These are phyloP conservation scores for Pythium brassicae DNA, from an alignment of 352 stramenopile genomes.

Conservation along the genomic window DNA sequence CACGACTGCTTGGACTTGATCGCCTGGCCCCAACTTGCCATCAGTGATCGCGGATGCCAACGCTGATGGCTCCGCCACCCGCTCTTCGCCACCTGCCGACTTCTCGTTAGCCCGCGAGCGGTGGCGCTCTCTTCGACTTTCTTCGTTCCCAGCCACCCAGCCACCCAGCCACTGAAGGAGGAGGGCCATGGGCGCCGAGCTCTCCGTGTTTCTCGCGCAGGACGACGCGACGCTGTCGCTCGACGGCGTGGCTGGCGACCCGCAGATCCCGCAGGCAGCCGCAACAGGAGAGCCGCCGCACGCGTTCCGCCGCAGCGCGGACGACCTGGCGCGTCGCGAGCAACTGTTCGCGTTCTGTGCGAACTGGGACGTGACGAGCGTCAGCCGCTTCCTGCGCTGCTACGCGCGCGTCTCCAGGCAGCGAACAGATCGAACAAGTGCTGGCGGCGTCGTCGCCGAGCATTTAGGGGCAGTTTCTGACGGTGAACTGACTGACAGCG, in stretches of 20 bases:
- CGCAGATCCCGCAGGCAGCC: neutral
- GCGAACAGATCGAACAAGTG: too few species aligned
- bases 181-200: slow-evolving; percentile 31
- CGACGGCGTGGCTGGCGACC: slow-evolving; percentile 39
- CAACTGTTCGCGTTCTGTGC: slow-evolving; percentile 54
- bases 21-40: too few species aligned
- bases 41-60: too few species aligned
- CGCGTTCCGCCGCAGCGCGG: slow-evolving; percentile 23
- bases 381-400: slow-evolving; percentile 57
- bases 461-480: too few species aligned
- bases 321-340: slow-evolving; percentile 37
- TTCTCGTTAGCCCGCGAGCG: too few species aligned
- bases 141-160: neutral
- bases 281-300: too few species aligned
- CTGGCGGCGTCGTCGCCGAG: neutral
- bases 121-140: too few species aligned
- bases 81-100: too few species aligned
- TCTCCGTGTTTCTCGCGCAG: slow-evolving; percentile 39
- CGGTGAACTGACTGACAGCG: too few species aligned
- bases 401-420: slow-evolving; percentile 36
- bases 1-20: too few species aligned
- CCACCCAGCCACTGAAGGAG: neutral
- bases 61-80: too few species aligned
- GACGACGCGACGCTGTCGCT: slow-evolving; percentile 26
- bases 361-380: slow-evolving; percentile 48